phyloP scores from a whole-genome alignment of 1,284 basidiomycete genomes.

The Puccinia triticina region DNA sequence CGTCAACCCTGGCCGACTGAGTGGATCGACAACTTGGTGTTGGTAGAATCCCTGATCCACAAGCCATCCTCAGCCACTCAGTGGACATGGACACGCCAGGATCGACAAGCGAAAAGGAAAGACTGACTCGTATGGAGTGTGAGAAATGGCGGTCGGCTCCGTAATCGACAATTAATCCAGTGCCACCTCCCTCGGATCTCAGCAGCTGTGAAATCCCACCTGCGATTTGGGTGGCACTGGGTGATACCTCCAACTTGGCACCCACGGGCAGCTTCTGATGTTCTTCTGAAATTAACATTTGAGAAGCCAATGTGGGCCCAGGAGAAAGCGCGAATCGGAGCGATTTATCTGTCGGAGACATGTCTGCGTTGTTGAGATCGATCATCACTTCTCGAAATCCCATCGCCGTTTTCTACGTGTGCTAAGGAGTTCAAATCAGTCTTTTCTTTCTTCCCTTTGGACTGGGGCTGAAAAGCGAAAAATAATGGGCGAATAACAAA shows the following conservation, averaged over 20 bases:
- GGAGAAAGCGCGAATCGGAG: constrained; percentile 73
- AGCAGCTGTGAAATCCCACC: constrained; percentile 71
- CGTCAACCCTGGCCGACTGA: constrained; percentile 79
- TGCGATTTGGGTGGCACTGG: constrained; percentile 71
- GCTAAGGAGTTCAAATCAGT: constrained; percentile 19
- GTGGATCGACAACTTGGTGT: constrained; percentile 83
- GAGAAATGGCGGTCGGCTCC: constrained; percentile 74
- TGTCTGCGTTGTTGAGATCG: constrained; percentile 61
- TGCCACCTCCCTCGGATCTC: constrained; percentile 65
- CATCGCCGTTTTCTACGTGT: constrained; percentile 59
- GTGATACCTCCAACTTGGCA: constrained; percentile 76
- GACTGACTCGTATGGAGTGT: constrained; percentile 74
- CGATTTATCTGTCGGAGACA: constrained; percentile 52
- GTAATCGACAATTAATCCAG: constrained; percentile 87
- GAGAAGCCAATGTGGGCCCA: constrained; percentile 69
- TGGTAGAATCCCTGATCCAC: constrained; percentile 76
- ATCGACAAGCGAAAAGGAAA: background rate
- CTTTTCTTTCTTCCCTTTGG: background rate
- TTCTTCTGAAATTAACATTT: constrained; percentile 65
- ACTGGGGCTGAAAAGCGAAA: background rate
- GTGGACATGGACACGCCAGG: background rate
- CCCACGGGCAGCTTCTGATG: constrained; percentile 67
- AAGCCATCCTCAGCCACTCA: background rate
- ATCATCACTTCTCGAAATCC: constrained; percentile 89
- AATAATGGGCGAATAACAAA: constrained; percentile 57